These are phyloP conservation scores for Sequoiadendron giganteum DNA, from an alignment of 75 land plant genomes.

Conservation along the genomic window DNA sequence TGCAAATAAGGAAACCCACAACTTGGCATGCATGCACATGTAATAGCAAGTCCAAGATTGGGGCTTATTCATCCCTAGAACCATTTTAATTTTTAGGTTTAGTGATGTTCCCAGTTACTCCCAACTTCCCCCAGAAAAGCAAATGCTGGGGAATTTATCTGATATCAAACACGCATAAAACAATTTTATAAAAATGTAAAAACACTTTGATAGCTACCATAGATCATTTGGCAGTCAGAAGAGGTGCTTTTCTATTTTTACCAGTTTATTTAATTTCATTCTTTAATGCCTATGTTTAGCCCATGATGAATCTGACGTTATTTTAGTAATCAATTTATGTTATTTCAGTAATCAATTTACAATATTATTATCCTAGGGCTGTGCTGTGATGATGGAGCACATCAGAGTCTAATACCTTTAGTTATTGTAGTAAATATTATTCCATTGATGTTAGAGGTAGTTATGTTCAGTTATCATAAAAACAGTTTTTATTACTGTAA, in stretches of 20 bases:
- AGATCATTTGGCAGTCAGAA: not conserved
- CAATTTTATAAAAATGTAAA: not conserved
- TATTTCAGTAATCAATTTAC: not conserved
- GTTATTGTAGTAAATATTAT: not conserved
- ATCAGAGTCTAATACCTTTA: not conserved
- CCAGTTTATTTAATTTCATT: not conserved
- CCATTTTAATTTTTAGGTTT: no score
- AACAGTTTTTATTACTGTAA: not conserved
- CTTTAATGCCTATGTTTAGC: not conserved
- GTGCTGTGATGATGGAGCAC: not conserved
- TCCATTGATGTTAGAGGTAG: not conserved
- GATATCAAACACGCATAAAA: not conserved
- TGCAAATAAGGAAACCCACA: no score
- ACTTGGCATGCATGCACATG: no score
- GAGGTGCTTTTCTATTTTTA: not conserved
- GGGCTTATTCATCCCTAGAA: no score
- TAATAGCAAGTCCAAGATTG: no score
- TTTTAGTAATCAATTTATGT: not conserved
- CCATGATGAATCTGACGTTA: not conserved
- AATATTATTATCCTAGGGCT: not conserved
- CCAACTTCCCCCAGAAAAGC: no score
- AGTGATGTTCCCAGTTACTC: no score
- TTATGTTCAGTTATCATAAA: not conserved
- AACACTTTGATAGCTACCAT: not conserved
- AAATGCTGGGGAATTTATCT: not conserved